Base-by-base conservation (phyloP, 768 basidiomycete species). In the Tylopilus felleus region DNA sequence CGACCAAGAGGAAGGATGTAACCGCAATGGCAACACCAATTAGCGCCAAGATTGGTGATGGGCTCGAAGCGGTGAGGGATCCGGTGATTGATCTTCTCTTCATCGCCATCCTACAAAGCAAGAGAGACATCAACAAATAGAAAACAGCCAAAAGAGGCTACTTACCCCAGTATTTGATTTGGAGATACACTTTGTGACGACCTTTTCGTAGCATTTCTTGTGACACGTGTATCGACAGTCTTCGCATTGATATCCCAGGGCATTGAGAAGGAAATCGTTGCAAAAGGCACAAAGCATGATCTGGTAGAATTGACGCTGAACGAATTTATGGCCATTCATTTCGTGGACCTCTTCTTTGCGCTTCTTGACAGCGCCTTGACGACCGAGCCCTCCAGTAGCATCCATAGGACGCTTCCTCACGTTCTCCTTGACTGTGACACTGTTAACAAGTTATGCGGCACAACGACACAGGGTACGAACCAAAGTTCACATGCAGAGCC, bases 11-110 rank as follows among this genome's bases (percentile, higher is more conserved):
- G 95, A 23, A 97, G 81, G 82, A 99, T 95, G 66, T 95, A 97
- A 58, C 97, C 97, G 69, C 97, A 99, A 71, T 99, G 97, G 70
- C 97, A 99, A 72, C 97, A 99, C 97, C 97, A 99, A 66, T 96
- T 98, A 17, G 97, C 92, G 41, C 93, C 91, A 52, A 98, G 87
- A 72, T 97, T 98, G 57, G 94, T 98, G 64, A 97, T 83, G 17
- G 95, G 86, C 63, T 95, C 93, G 75, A 99, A 99, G 21, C 97
- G 88, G 73, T 99, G 97, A 49, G 97, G 97, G 63, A 99, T 98
- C 49, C 97, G 90, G 73, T 99, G 97, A 65, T 99, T 98, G 71
- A 98, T 94, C 74, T 97, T 96, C 72, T 98, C 96, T 71, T 90
- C 96, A 71, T 99, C 97, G 47, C 85, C 91, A 61, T 98, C 91